Evolutionary conservation across 1,284 basidiomycete genomes (phyloP), one percentile per base, ranked within the genome.

Genomic region (Agroathelia rolfsii): DNA sequence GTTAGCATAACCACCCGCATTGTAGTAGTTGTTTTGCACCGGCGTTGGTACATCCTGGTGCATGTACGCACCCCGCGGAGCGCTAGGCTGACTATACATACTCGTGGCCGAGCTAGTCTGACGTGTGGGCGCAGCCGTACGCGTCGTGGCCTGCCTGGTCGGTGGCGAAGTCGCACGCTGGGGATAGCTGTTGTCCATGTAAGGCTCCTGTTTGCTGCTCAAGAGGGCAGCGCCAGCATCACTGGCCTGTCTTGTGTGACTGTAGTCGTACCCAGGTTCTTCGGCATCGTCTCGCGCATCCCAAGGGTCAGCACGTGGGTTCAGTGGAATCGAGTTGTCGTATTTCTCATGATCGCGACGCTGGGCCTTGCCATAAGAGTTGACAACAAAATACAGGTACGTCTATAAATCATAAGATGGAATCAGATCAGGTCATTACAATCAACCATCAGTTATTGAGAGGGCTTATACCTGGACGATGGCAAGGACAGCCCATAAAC

Each of bases 271-370:
- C 7, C 49, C 51, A 18, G 44, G 51, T 12, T 36, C 42, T 11
- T 44, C 34, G 21, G 45, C 44, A 22, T 52, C 50, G 20, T 77
- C 79, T 40, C 78, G 68, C 16, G 71, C 61, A 42, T 85, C 78
- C 82, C 83, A 89, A 22, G 80, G 72, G 46, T 84, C 78, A 42
- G 61, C 64, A 34, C 77, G 73, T 42, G 66, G 62, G 38, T 61
- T 62, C 59, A 77, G 69, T 25, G 75, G 79, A 44, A 79, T 80
- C 26, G 41, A 59, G 54, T 75, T 76, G 46, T 59, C 67, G 53
- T 88, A 92, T 46, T 81, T 76, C 41, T 72, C 72, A 53, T 89
- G 86, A 51, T 89, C 87, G 19, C 63, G 65, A 20, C 76, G 76
- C 53, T 93, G 88, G 13, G 72, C 69, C 11, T 64, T 60, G 7